These are phyloP conservation scores for Kewa caespitosa DNA, from an alignment of 179 eudicot genomes.

Conservation along the genomic window DNA sequence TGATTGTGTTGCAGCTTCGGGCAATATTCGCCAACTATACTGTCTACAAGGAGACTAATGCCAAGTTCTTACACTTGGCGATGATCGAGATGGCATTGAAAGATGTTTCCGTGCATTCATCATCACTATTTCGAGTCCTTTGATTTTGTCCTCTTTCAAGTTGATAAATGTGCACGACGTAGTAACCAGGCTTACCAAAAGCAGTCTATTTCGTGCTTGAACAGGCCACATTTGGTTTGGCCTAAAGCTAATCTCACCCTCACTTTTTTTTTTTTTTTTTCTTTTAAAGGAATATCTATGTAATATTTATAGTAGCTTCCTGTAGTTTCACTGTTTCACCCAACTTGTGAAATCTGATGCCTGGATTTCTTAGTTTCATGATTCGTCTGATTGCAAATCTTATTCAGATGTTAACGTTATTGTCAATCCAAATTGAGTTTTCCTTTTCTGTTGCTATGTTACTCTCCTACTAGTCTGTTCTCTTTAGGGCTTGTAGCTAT, in stretches of 20 bases:
- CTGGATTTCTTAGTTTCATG: constrained; percentile 8
- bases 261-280: constrained; percentile 18
- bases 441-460: background rate
- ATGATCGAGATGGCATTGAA: constrained; percentile 17
- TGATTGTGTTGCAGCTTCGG: constrained; percentile 62
- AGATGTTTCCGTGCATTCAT: constrained; percentile 12
- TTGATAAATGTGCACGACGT: constrained; percentile 20
- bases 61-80: constrained; percentile 3
- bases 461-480: background rate
- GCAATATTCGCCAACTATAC: constrained; percentile 85
- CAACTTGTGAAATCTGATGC: constrained; percentile 20
- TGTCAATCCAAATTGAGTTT: background rate
- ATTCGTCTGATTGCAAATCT: constrained; percentile 9
- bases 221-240: constrained; percentile 20
- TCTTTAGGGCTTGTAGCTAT: background rate
- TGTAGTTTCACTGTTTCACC: constrained; percentile 20
- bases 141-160: background rate
- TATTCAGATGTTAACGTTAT: constrained; percentile 11
- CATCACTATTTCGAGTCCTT: background rate
- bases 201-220: constrained; percentile 16
- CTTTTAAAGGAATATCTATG: constrained; percentile 23
- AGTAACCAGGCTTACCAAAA: constrained; percentile 24
- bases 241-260: constrained; percentile 29
- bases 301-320: constrained; percentile 21
- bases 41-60: constrained; percentile 71